Evolutionary conservation across 176 grass and related monocot genomes (phyloP).

Genomic region (Zea mays): Zm-B73-REFERENCE-NAM-5.0 NC_050096.1:284107501-284108000

Average conservation of each 20-base stretch:
- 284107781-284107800: too few relatives aligned
- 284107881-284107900: too few relatives aligned
- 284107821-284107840: fast-evolving
- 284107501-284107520: not conserved
- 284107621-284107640: not conserved
- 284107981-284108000: too few relatives aligned
- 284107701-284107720: not conserved
- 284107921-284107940: too few relatives aligned
- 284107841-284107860: too few relatives aligned
- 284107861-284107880: too few relatives aligned
- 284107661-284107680: too few relatives aligned
- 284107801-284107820: not conserved
- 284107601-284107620: not conserved
- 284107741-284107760: not conserved
- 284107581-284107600: not conserved
- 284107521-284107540: not conserved
- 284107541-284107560: not conserved
- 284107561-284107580: not conserved
- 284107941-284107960: too few relatives aligned
- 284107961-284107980: too few relatives aligned
- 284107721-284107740: not conserved
- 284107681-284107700: too few relatives aligned
- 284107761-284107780: not conserved
- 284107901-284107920: too few relatives aligned
- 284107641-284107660: not conserved